Conservation (phyloP, 2,329 filamentous ascomycete species). For the Xylaria sp. region DNA sequence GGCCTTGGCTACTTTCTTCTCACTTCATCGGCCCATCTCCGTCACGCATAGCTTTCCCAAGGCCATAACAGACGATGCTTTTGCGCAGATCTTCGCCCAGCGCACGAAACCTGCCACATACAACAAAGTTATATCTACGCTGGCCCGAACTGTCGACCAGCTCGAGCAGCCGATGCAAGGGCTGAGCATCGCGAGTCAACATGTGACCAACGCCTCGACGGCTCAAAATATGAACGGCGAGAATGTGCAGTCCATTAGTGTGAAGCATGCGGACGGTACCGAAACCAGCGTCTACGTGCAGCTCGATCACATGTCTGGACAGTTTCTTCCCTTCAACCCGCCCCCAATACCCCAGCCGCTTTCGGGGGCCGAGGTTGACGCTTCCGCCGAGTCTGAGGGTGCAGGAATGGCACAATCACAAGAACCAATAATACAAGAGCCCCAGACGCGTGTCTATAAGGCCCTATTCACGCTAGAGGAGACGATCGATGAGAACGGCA, state of each 20-base stretch:
- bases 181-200: slow-evolving; percentile 53
- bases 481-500: slow-evolving; percentile 63
- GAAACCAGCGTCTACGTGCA: slow-evolving; percentile 68
- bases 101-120: slow-evolving; percentile 58
- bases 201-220: slow-evolving; percentile 34
- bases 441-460: slow-evolving; percentile 64
- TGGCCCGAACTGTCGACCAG: slow-evolving; percentile 64
- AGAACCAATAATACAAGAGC: slow-evolving; percentile 31
- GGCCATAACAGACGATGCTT: slow-evolving; percentile 72
- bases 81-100: slow-evolving; percentile 80
- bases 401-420: slow-evolving; percentile 23
- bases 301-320: slow-evolving; percentile 70
- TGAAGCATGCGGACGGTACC: slow-evolving; percentile 62
- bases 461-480: slow-evolving; percentile 72
- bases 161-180: slow-evolving; percentile 64
- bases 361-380: slow-evolving; percentile 44
- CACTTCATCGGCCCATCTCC: slow-evolving; percentile 91
- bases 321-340: slow-evolving; percentile 80
- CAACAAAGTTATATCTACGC: slow-evolving; percentile 69
- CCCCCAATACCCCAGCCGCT: slow-evolving; percentile 76
- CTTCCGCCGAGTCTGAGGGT: slow-evolving; percentile 41
- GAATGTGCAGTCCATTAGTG: slow-evolving; percentile 56
- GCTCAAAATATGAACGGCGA: slow-evolving; percentile 50
- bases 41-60: slow-evolving; percentile 81
- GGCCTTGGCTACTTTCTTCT: slow-evolving; percentile 91